Conservation (phyloP, 768 basidiomycete species). For the Pholiota conissans region DNA sequence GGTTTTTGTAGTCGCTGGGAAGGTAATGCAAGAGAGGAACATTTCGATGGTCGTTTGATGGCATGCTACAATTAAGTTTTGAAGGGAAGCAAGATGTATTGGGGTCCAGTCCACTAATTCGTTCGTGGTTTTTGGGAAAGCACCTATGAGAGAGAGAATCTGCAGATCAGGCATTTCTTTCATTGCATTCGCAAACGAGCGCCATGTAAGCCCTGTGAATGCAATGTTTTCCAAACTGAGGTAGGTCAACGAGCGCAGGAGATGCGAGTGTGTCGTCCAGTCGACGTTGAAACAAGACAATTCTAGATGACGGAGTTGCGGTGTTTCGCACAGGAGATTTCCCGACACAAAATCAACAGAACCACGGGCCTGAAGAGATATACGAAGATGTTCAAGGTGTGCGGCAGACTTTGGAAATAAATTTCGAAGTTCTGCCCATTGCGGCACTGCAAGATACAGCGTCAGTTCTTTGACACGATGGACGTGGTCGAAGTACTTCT, state of each 20-base stretch:
- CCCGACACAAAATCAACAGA: background rate
- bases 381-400: background rate
- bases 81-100: background rate
- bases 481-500: background rate
- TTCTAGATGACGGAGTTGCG: background rate
- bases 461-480: background rate
- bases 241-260: background rate
- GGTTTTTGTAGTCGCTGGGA: background rate
- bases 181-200: background rate
- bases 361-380: too few relatives aligned
- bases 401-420: background rate
- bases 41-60: background rate
- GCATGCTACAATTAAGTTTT: background rate
- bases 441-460: background rate
- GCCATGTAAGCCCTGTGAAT: background rate
- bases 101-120: background rate
- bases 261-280: background rate
- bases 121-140: background rate
- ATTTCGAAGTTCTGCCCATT: background rate
- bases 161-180: background rate
- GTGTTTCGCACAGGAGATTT: background rate
- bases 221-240: background rate
- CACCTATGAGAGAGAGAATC: background rate
- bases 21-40: background rate
- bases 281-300: background rate